These are phyloP conservation scores for Neoarthrinium moseri DNA, from an alignment of 2,329 filamentous ascomycete species.

Conservation along the genomic window DNA sequence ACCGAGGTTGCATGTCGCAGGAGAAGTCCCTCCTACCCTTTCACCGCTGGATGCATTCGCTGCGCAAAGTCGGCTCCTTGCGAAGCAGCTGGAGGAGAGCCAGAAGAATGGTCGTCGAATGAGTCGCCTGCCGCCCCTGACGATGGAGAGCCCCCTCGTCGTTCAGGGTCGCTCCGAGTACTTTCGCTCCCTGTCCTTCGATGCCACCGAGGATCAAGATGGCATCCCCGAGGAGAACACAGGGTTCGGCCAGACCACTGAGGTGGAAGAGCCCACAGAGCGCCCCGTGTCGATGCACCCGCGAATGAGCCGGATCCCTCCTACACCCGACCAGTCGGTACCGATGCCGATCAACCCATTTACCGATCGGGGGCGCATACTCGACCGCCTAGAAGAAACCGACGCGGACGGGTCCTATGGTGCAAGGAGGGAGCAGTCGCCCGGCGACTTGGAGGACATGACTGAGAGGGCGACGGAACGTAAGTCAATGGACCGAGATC, in stretches of 20 bases:
- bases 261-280: conserved; percentile 53
- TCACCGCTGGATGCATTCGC: conserved; percentile 96
- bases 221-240: conserved; percentile 34
- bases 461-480: conserved; percentile 17
- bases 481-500: conserved; percentile 29
- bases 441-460: conserved; percentile 46
- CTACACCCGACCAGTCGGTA: conserved; percentile 45
- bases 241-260: conserved; percentile 49
- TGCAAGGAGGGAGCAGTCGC: conserved; percentile 57
- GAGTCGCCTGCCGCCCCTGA: conserved; percentile 81
- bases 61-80: conserved; percentile 83
- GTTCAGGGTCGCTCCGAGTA: conserved; percentile 74
- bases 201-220: conserved; percentile 51
- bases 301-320: conserved; percentile 64
- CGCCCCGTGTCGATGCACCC: conserved; percentile 75
- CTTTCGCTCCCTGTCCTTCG: conserved; percentile 72
- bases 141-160: conserved; percentile 77
- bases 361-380: conserved; percentile 39
- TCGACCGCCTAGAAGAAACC: conserved; percentile 36
- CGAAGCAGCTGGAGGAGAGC: conserved; percentile 81
- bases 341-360: conserved; percentile 43
- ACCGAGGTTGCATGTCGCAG: conserved; percentile 74
- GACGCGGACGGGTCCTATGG: conserved; percentile 45
- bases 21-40: conserved; percentile 82
- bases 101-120: conserved; percentile 73